These are phyloP conservation scores for Balansia obtecta DNA, from an alignment of 2,329 filamentous ascomycete genomes.

Conservation along the genomic window DNA sequence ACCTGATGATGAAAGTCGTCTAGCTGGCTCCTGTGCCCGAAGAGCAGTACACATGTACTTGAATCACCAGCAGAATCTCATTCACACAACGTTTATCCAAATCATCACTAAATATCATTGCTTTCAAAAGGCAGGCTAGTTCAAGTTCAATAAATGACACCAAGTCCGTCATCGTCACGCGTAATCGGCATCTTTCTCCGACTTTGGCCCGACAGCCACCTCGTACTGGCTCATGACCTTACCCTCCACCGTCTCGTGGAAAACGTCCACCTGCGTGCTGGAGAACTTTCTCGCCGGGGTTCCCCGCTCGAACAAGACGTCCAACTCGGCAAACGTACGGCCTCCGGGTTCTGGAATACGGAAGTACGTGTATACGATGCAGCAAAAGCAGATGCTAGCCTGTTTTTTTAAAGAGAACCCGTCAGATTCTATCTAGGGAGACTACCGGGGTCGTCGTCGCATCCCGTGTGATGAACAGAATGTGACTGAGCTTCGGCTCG, in stretches of 20 bases:
- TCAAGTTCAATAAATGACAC: no score
- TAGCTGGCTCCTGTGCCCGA: no score
- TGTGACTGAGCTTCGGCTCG: neutral
- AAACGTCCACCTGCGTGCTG: constrained; percentile 42
- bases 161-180: neutral
- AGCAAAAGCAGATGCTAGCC: constrained; percentile 66
- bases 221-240: constrained; percentile 37
- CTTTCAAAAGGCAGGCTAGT: no score
- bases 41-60: no score
- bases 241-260: constrained; percentile 36
- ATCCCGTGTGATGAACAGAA: neutral
- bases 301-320: constrained; percentile 67
- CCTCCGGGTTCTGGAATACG: constrained; percentile 59
- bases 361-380: constrained; percentile 58
- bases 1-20: no score
- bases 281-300: constrained; percentile 64
- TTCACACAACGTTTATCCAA: no score
- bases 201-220: constrained; percentile 16
- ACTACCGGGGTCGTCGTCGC: neutral
- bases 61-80: no score
- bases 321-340: constrained; percentile 74
- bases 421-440: neutral
- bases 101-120: no score
- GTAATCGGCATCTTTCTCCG: constrained; percentile 5
- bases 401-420: constrained; percentile 13